Conservation (phyloP, 331 rosid species). For the Pyracantha coccinea region DNA sequence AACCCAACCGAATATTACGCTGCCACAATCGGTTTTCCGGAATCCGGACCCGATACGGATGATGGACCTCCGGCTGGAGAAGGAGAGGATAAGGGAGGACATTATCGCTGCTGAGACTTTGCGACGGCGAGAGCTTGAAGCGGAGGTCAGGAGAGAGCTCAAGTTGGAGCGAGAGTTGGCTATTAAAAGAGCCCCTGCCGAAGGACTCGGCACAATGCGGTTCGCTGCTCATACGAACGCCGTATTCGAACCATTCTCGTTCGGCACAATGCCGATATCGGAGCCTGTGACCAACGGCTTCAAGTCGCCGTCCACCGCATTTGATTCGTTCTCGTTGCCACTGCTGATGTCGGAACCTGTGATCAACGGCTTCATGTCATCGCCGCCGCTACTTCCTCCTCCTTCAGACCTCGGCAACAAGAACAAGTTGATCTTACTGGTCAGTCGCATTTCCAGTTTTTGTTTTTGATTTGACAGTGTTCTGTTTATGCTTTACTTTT, state of each 20-base stretch:
- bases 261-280: no score
- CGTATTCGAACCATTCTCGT: no score
- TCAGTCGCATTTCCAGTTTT: neutral
- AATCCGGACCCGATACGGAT: no score
- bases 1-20: no score
- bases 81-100: neutral
- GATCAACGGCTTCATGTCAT: neutral
- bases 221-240: no score
- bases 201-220: neutral
- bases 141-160: constrained; percentile 51
- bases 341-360: neutral
- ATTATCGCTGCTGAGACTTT: neutral
- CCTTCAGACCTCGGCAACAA: neutral
- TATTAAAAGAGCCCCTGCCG: constrained; percentile 2
- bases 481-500: neutral
- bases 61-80: neutral
- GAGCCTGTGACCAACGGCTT: no score
- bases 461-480: no score
- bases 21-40: no score
- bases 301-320: neutral
- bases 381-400: neutral
- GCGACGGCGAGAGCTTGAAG: constrained; percentile 43
- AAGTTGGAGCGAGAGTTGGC: constrained; percentile 27
- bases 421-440: constrained; percentile 39
- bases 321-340: neutral